These are phyloP conservation scores for Borovskyia barvae DNA, from an alignment of 208 protist genomes.

Conservation along the genomic window DNA sequence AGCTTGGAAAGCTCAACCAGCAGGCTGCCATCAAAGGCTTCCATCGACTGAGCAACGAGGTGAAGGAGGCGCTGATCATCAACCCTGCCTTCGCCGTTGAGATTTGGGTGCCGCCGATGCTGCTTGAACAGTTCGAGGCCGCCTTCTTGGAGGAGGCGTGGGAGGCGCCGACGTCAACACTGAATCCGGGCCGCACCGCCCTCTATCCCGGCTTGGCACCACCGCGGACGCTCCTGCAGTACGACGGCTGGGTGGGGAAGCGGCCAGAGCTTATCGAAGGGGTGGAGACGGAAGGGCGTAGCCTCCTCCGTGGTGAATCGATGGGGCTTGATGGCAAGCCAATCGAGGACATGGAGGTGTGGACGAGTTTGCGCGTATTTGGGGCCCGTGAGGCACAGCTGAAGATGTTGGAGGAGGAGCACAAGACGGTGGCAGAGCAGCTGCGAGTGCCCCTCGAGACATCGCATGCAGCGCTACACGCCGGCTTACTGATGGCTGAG, in stretches of 20 bases:
- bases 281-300: constrained; percentile 67
- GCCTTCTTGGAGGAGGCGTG: constrained; percentile 82
- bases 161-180: constrained; percentile 59
- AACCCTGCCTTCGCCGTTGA: constrained; percentile 72
- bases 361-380: constrained; percentile 62
- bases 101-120: constrained; percentile 64
- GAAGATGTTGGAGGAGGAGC: constrained; percentile 54
- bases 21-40: constrained; percentile 85
- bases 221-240: constrained; percentile 58
- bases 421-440: constrained; percentile 31
- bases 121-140: constrained; percentile 59
- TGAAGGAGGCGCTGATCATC: constrained; percentile 66
- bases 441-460: constrained; percentile 9
- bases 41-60: constrained; percentile 71
- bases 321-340: constrained; percentile 60
- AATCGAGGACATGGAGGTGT: constrained; percentile 57
- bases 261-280: constrained; percentile 77
- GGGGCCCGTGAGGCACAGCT: constrained; percentile 44
- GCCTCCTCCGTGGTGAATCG: constrained; percentile 50
- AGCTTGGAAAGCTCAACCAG: constrained; percentile 85
- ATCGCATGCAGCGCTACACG: constrained; percentile 28
- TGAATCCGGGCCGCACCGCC: constrained; percentile 63
- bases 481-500: constrained; percentile 28
- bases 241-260: constrained; percentile 81
- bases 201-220: constrained; percentile 81